Evolutionary conservation across 441 rosid genomes (phyloP).

Genomic region (Isatis lusitanica): DNA sequence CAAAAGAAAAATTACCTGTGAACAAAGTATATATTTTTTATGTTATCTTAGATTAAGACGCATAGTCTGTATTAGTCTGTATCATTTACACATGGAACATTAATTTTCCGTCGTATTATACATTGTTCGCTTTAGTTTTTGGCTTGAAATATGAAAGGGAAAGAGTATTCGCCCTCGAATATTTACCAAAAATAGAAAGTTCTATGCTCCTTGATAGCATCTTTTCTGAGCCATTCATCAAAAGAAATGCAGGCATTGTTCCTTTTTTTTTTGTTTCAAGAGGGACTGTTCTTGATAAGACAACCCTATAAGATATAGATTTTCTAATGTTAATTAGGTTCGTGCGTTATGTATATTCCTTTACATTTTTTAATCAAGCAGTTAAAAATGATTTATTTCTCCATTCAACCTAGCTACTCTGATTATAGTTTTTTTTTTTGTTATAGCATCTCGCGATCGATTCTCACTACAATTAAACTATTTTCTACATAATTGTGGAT

Average conservation of each 20-base stretch:
- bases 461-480: not conserved
- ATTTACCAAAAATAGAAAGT: slow-evolving; percentile 25
- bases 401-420: not conserved
- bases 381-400: not conserved
- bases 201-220: slow-evolving; percentile 24
- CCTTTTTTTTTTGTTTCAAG: not conserved
- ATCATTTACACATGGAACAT: not conserved
- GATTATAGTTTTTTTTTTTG: not conserved
- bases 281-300: slow-evolving; percentile 27
- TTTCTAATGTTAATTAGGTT: slow-evolving; percentile 6
- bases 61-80: not conserved
- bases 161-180: slow-evolving; percentile 8
- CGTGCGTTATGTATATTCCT: not conserved
- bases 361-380: not conserved
- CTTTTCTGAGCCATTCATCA: slow-evolving; percentile 28
- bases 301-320: not conserved
- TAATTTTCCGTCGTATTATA: not conserved
- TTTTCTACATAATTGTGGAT: not conserved
- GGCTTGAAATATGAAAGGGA: not conserved
- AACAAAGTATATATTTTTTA: not conserved
- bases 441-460: not conserved
- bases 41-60: not conserved
- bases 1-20: not conserved
- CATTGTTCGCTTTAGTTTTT: not conserved
- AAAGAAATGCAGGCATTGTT: slow-evolving; percentile 15